Evolutionary conservation across 441 rosid species (phyloP).

Genomic region (Breynia disticha): DNA sequence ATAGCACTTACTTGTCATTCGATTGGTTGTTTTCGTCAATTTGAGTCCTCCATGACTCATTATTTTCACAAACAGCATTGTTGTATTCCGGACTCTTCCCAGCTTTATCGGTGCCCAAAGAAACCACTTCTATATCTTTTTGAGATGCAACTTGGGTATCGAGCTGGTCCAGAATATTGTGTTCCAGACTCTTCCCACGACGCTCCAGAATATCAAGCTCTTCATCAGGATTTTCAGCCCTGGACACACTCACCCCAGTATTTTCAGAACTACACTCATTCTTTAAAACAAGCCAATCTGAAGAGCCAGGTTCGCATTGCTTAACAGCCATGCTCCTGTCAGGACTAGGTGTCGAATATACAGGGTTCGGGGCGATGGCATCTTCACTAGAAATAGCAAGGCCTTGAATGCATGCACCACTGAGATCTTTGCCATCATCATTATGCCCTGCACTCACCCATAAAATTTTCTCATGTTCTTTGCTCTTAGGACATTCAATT

Average conservation of each 20-base stretch:
- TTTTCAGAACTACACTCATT: slow-evolving; percentile 28
- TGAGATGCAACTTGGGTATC: slow-evolving; percentile 17
- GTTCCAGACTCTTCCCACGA: slow-evolving; percentile 14
- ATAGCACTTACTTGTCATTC: slow-evolving; percentile 33
- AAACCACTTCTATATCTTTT: slow-evolving; percentile 17
- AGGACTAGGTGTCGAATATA: slow-evolving; percentile 12
- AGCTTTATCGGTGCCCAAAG: slow-evolving; percentile 15
- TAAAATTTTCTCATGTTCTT: slow-evolving; percentile 21
- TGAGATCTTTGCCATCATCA: slow-evolving; percentile 14
- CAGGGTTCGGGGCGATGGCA: slow-evolving; percentile 16
- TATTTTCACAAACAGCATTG: slow-evolving; percentile 15
- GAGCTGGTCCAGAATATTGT: not conserved
- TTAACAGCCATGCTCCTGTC: slow-evolving; percentile 15
- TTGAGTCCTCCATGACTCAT: slow-evolving; percentile 23
- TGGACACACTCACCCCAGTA: slow-evolving; percentile 11
- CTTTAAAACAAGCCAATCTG: slow-evolving; percentile 18
- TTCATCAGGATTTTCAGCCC: slow-evolving; percentile 22
- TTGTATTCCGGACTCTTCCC: no score
- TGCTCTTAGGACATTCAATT: slow-evolving; percentile 20
- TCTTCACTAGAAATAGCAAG: slow-evolving; percentile 18
- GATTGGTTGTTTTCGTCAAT: slow-evolving; percentile 26
- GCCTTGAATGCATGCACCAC: slow-evolving; percentile 14
- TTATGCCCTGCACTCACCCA: slow-evolving; percentile 18
- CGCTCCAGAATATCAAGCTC: slow-evolving; percentile 16
- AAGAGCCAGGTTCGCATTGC: slow-evolving; percentile 9